Evolutionary conservation across 2,329 filamentous ascomycete species (phyloP).

Genomic region (Lomentospora prolificans): DNA sequence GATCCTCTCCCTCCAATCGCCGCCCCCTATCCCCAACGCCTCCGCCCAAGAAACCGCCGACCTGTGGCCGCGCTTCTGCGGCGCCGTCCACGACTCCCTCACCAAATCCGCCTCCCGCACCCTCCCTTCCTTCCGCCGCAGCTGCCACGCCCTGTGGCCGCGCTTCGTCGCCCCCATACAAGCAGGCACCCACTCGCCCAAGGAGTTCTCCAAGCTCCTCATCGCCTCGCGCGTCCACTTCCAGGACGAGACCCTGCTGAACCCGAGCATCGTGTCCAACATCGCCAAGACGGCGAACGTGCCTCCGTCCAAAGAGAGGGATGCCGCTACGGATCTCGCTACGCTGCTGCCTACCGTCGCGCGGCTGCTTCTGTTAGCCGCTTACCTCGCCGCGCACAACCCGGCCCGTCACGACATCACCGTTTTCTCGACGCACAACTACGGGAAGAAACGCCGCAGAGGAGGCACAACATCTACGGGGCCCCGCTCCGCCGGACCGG

Average conservation of each 20-base stretch:
- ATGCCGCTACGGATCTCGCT: slow-evolving; percentile 31
- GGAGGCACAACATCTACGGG: slow-evolving; percentile 32
- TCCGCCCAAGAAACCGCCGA: slow-evolving; percentile 47
- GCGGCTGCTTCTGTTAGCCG: slow-evolving; percentile 62
- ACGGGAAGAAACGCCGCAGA: slow-evolving; percentile 39
- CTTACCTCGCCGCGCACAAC: slow-evolving; percentile 77
- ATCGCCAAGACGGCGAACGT: not conserved
- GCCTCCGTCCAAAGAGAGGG: slow-evolving; percentile 4
- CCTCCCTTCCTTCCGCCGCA: slow-evolving; percentile 59
- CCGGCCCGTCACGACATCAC: slow-evolving; percentile 60
- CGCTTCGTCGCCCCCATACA: slow-evolving; percentile 72
- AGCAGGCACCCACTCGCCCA: slow-evolving; percentile 60
- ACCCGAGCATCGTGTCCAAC: slow-evolving; percentile 48
- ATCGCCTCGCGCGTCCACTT: slow-evolving; percentile 60
- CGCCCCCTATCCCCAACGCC: slow-evolving; percentile 37
- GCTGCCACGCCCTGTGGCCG: slow-evolving; percentile 71
- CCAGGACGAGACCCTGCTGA: slow-evolving; percentile 60
- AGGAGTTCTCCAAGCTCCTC: slow-evolving; percentile 78
- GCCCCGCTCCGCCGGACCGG: slow-evolving; percentile 17
- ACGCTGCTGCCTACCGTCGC: slow-evolving; percentile 60
- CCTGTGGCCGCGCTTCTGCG: slow-evolving; percentile 72
- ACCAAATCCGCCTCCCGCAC: slow-evolving; percentile 73
- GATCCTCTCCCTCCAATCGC: slow-evolving; percentile 55
- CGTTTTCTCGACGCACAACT: slow-evolving; percentile 64
- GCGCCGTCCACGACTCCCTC: slow-evolving; percentile 79